Evolutionary conservation across 768 basidiomycete species (phyloP).

Genomic region (Psilocybe sp.): DNA sequence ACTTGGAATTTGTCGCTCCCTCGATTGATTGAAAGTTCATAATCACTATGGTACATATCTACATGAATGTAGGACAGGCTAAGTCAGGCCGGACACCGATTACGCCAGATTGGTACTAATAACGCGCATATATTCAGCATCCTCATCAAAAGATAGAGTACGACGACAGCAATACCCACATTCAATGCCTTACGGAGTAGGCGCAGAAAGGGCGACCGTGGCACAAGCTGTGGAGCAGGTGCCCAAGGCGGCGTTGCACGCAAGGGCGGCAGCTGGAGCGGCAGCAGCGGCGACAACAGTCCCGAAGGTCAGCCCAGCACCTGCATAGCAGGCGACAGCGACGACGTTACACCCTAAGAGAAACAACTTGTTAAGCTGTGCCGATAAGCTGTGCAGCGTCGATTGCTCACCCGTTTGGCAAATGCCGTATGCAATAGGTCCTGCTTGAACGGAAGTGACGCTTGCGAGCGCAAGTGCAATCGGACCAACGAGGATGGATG

Average conservation of each 20-base stretch:
- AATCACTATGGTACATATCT: no score
- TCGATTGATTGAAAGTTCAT: no score
- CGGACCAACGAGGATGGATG: background rate
- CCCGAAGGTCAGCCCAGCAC: constrained; percentile 36
- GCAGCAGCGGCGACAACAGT: constrained; percentile 33
- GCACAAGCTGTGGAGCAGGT: constrained; percentile 4
- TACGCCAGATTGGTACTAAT: no score
- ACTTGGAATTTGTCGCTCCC: no score
- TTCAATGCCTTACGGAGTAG: background rate
- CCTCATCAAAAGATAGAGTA: no score
- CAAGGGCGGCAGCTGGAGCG: constrained; percentile 32
- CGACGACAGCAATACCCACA: no score
- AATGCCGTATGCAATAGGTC: constrained; percentile 35
- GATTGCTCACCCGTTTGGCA: constrained; percentile 27
- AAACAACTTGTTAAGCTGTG: no score
- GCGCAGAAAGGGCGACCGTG: background rate
- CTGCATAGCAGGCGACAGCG: constrained; percentile 40
- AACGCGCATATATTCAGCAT: no score
- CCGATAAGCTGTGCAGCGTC: no score
- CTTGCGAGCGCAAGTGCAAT: background rate
- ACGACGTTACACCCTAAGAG: constrained; percentile 26
- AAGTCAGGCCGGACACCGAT: no score
- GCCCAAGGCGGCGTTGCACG: constrained; percentile 13
- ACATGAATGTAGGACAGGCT: no score
- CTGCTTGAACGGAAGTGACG: constrained; percentile 14